Evolutionary conservation across 2,329 filamentous ascomycete species (phyloP).

Genomic region (Arthroderma sp.): DNA sequence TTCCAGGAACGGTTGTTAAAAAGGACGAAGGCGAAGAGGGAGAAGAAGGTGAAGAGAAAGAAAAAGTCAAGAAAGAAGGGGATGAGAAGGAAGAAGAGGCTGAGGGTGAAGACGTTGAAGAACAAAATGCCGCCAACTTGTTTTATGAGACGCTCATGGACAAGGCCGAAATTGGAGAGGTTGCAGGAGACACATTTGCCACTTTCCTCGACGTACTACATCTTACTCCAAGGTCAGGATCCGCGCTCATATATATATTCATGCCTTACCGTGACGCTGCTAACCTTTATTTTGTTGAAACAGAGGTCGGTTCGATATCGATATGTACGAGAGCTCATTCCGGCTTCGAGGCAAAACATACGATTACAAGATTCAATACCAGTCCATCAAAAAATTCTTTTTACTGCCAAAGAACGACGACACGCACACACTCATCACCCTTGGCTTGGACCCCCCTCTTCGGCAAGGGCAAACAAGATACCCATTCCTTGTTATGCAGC

Average conservation of each 20-base stretch:
- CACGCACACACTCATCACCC: slow-evolving; percentile 83
- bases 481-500: slow-evolving; percentile 97
- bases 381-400: slow-evolving; percentile 98
- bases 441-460: slow-evolving; percentile 86
- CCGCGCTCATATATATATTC: background rate
- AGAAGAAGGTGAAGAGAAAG: slow-evolving; percentile 50
- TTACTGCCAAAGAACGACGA: slow-evolving; percentile 97
- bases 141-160: slow-evolving; percentile 98
- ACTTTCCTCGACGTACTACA: slow-evolving; percentile 95
- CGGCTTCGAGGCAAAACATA: slow-evolving; percentile 96
- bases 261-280: slow-evolving; percentile 7
- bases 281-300: slow-evolving; percentile 4
- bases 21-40: slow-evolving; percentile 55
- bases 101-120: slow-evolving; percentile 46
- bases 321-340: slow-evolving; percentile 98
- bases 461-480: slow-evolving; percentile 96
- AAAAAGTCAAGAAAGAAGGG: slow-evolving; percentile 49
- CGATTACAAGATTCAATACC: slow-evolving; percentile 99
- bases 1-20: slow-evolving; percentile 73
- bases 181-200: slow-evolving; percentile 94
- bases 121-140: slow-evolving; percentile 90
- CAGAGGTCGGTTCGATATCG: slow-evolving; percentile 97
- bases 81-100: slow-evolving; percentile 7
- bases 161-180: slow-evolving; percentile 97
- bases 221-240: slow-evolving; percentile 72